phyloP scores from a whole-genome alignment of 2,329 filamentous ascomycete genomes.

The Elsinoe ampelina region DNA sequence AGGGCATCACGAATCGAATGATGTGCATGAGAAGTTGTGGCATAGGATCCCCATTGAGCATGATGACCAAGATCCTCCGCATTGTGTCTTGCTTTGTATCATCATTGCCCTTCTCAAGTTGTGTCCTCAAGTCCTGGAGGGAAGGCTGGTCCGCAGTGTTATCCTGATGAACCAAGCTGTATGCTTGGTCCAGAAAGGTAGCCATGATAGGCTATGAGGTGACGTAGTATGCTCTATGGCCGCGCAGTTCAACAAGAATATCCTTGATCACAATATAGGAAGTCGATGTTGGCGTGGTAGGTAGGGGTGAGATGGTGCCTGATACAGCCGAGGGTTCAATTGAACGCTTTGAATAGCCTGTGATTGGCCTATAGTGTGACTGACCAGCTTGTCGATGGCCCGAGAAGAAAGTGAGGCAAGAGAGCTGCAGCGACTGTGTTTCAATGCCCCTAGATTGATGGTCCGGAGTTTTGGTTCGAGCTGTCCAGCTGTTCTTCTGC shows the following conservation, averaged over 20 bases:
- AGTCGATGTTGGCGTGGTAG: background rate
- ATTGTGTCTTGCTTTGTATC: constrained; percentile 44
- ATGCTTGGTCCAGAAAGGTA: constrained; percentile 86
- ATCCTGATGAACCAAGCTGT: constrained; percentile 96
- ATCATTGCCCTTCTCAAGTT: constrained; percentile 32
- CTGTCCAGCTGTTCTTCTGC: constrained; percentile 14
- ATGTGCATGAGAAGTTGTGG: constrained; percentile 97
- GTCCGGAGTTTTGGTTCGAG: background rate
- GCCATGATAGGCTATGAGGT: constrained; percentile 57
- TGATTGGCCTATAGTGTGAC: no score
- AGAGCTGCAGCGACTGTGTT: background rate
- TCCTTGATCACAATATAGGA: background rate
- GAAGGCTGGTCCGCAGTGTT: constrained; percentile 88
- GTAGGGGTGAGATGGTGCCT: background rate
- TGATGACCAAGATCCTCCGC: constrained; percentile 91
- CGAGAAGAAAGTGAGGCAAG: background rate
- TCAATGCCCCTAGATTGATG: constrained; percentile 7
- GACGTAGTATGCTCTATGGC: background rate
- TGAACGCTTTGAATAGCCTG: no score
- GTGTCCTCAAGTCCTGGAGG: constrained; percentile 77
- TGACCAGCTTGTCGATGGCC: background rate
- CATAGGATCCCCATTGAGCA: constrained; percentile 97
- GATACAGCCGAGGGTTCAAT: background rate
- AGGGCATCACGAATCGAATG: constrained; percentile 99
- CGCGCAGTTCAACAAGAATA: no score